Conservation (phyloP, 345 rosid species). For the Anacardium occidentale region DNA sequence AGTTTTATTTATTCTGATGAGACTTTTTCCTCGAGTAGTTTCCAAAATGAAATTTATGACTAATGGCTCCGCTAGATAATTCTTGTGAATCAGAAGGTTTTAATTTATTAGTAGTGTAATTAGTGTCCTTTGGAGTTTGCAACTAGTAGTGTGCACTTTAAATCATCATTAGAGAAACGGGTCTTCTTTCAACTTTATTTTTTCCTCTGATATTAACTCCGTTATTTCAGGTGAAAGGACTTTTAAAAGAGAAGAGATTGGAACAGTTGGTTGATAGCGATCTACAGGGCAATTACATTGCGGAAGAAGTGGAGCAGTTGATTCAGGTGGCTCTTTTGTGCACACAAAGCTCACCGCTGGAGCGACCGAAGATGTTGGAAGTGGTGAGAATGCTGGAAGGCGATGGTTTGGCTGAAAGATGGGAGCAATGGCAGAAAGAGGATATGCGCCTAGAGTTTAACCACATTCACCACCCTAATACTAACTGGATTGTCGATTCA, state of each 20-base stretch:
- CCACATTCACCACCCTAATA: constrained; percentile 33
- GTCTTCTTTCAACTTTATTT: neutral
- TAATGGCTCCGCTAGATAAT: no score
- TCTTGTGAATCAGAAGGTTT: no score
- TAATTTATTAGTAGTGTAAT: neutral
- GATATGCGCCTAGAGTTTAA: constrained; percentile 61
- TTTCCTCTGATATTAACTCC: neutral
- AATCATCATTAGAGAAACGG: neutral
- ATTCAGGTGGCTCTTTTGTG: constrained; percentile 83
- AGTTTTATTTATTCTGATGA: neutral
- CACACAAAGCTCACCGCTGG: constrained; percentile 70
- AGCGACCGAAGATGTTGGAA: constrained; percentile 88
- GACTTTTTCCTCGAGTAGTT: neutral
- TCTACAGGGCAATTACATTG: constrained; percentile 50
- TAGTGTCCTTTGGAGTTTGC: neutral
- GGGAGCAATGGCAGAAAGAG: constrained; percentile 97
- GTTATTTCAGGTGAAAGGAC: constrained; percentile 82
- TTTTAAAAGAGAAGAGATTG: constrained; percentile 65
- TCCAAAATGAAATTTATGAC: neutral
- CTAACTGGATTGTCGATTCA: constrained; percentile 65
- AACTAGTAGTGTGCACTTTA: neutral
- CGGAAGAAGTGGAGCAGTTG: constrained; percentile 67
- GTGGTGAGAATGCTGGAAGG: constrained; percentile 98
- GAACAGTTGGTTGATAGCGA: constrained; percentile 65
- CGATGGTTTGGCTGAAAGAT: constrained; percentile 79